Conservation (phyloP, 345 rosid species). For the Bruguiera gymnorhiza region DNA sequence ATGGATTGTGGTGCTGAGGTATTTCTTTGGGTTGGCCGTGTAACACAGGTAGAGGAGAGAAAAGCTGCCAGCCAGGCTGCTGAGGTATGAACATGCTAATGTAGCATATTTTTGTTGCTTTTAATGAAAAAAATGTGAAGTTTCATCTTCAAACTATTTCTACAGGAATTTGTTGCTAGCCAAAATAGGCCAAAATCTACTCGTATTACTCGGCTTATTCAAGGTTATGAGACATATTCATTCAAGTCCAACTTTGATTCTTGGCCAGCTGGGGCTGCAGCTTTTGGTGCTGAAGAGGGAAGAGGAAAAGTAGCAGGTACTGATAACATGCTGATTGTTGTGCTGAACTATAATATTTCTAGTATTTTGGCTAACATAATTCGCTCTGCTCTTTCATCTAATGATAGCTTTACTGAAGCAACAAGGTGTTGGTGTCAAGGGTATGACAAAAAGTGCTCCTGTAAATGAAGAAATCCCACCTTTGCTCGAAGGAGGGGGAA, state of each 20-base stretch:
- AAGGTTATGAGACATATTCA: constrained; percentile 88
- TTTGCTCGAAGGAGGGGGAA: constrained; percentile 93
- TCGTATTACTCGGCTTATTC: constrained; percentile 71
- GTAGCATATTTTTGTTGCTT: constrained; percentile 6
- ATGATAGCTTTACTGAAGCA: constrained; percentile 85
- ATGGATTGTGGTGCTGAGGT: constrained; percentile 84
- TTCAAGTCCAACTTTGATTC: constrained; percentile 92
- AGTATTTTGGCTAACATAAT: constrained; percentile 9
- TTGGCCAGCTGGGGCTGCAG: constrained; percentile 85
- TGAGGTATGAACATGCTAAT: constrained; percentile 52
- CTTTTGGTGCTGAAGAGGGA: constrained; percentile 87
- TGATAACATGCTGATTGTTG: constrained; percentile 13
- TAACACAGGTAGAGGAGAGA: constrained; percentile 95
- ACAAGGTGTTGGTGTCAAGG: constrained; percentile 92
- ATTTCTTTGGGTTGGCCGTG: constrained; percentile 98
- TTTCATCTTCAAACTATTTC: constrained; percentile 27
- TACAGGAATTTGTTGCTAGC: constrained; percentile 72
- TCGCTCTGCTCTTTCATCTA: constrained; percentile 26
- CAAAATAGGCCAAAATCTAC: constrained; percentile 88
- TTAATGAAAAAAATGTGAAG: constrained; percentile 9
- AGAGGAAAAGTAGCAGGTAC: constrained; percentile 99
- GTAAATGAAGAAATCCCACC: constrained; percentile 91
- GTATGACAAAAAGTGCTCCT: constrained; percentile 60
- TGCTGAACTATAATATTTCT: constrained; percentile 9
- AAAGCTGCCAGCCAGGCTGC: constrained; percentile 78